Conservation (phyloP, 805 yeast species). For the Saturnispora mendoncae region DNA sequence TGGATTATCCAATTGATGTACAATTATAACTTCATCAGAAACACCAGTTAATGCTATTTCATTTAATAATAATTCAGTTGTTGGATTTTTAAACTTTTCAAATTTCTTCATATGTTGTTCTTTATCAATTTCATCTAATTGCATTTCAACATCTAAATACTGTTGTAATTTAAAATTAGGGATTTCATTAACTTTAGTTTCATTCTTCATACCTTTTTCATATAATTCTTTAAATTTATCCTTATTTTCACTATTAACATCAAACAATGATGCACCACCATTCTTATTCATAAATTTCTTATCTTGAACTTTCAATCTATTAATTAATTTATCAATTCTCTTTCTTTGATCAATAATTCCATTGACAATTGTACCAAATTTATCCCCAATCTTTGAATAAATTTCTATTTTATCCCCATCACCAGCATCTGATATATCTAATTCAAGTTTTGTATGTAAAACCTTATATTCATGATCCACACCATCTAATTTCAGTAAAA, state of each 20-base stretch:
- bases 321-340: constrained; percentile 21
- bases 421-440: not conserved
- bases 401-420: constrained; percentile 1
- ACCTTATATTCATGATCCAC: constrained; percentile 12
- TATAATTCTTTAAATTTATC: constrained; percentile 37
- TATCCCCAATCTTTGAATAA: constrained; percentile 7
- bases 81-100: constrained; percentile 5
- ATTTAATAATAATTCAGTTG: not conserved
- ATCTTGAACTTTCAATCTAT: constrained; percentile 30
- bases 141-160: constrained; percentile 21
- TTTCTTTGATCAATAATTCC: constrained; percentile 13
- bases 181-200: constrained; percentile 8
- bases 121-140: constrained; percentile 21
- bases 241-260: constrained; percentile 31
- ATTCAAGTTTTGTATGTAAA: constrained; percentile 6
- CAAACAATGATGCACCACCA: constrained; percentile 19
- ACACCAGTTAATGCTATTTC: not conserved
- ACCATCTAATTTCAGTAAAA: constrained; percentile 16
- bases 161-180: constrained; percentile 21
- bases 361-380: constrained; percentile 6
- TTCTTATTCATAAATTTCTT: constrained; percentile 22
- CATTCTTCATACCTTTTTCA: constrained; percentile 22
- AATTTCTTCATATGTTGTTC: not conserved
- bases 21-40: constrained; percentile 1
- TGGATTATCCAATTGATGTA: not conserved